Conservation (phyloP, 768 basidiomycete species). For the Clathrus columnatus region DNA sequence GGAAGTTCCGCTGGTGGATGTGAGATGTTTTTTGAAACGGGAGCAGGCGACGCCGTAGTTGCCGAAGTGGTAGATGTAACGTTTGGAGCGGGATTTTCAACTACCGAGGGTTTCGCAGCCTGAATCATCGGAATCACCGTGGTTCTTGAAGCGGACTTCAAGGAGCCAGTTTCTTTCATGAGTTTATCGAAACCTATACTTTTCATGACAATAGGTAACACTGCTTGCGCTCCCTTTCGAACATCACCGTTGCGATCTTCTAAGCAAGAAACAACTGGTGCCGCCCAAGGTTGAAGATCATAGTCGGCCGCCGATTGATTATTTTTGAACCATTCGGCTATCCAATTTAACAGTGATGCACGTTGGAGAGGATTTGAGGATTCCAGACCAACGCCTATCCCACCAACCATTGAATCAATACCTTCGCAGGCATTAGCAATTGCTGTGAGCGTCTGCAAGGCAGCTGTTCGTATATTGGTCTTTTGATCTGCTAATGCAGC, state of each 20-base stretch:
- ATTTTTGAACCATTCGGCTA: conserved; percentile 69
- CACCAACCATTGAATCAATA: conserved; percentile 71
- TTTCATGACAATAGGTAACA: conserved; percentile 68
- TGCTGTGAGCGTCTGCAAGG: conserved; percentile 65
- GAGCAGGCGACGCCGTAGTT: conserved; percentile 12
- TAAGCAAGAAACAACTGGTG: conserved; percentile 61
- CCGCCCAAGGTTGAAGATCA: conserved; percentile 65
- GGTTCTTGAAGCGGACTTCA: conserved; percentile 86
- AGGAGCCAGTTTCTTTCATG: conserved; percentile 71
- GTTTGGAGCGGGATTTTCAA: conserved; percentile 18
- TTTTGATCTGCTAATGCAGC: conserved; percentile 92
- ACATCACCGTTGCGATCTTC: conserved; percentile 91
- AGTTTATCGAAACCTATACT: conserved; percentile 77
- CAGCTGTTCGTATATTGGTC: conserved; percentile 72
- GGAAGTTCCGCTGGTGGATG: conserved; percentile 25
- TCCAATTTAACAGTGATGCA: conserved; percentile 69
- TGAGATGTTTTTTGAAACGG: conserved; percentile 17
- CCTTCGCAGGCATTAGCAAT: conserved; percentile 81
- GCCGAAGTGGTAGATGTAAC: conserved; percentile 21
- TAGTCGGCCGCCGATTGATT: conserved; percentile 43
- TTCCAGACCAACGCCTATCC: conserved; percentile 75
- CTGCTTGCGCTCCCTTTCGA: conserved; percentile 78
- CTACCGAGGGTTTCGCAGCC: conserved; percentile 53
- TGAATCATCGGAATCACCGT: conserved; percentile 85
- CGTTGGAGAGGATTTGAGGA: conserved; percentile 82